These are phyloP conservation scores for Citrus sp. DNA, from an alignment of 345 rosid species.

Conservation along the genomic window DNA sequence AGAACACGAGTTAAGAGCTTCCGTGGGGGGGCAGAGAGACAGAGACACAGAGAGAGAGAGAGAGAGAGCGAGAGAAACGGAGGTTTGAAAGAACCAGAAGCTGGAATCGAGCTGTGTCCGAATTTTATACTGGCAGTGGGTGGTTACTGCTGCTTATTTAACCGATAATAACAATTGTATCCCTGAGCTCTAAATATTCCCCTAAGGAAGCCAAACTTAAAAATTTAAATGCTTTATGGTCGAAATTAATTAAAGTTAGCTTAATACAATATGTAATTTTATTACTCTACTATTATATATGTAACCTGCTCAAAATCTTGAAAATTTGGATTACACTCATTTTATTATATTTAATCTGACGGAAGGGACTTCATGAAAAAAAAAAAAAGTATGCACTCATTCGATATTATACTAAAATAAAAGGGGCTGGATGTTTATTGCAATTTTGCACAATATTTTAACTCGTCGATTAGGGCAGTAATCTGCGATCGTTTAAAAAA, in stretches of 20 bases:
- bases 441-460: not conserved
- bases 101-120: not conserved
- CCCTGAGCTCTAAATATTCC: too few relatives aligned
- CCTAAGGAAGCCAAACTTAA: too few relatives aligned
- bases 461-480: not conserved
- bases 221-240: too few relatives aligned
- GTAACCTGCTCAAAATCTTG: too few relatives aligned
- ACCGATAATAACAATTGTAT: too few relatives aligned
- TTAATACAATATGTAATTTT: too few relatives aligned
- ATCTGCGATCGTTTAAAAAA: not conserved
- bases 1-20: not conserved
- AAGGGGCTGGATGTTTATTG: not conserved
- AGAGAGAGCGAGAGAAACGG: not conserved
- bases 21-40: too few relatives aligned
- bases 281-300: too few relatives aligned
- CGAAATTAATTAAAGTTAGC: too few relatives aligned
- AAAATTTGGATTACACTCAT: too few relatives aligned
- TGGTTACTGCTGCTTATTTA: too few relatives aligned
- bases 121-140: not conserved
- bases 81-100: not conserved
- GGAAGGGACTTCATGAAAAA: not conserved
- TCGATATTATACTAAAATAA: not conserved
- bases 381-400: not conserved
- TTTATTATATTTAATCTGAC: too few relatives aligned
- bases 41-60: not conserved